Conservation (phyloP, 1,284 basidiomycete genomes). For the Ustilago trichophora region DNA sequence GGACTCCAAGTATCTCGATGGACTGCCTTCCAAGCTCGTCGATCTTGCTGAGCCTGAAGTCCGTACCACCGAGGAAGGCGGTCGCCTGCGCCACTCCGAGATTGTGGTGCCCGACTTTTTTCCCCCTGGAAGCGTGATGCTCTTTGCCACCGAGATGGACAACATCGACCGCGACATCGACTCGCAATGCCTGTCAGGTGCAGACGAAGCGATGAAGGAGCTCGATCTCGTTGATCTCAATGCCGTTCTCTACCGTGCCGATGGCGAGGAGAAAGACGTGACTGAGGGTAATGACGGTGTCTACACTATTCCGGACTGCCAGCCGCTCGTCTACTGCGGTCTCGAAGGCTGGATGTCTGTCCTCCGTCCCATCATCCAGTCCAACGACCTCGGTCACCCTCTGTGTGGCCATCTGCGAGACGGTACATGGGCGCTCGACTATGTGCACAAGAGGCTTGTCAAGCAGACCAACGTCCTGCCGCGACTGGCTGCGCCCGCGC, state of each 20-base stretch:
- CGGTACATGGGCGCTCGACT: constrained; percentile 61
- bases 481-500: constrained; percentile 40
- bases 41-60: constrained; percentile 51
- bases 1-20: constrained; percentile 45
- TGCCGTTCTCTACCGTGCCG: constrained; percentile 58
- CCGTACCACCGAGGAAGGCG: constrained; percentile 24
- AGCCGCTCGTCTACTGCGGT: constrained; percentile 56
- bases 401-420: constrained; percentile 58
- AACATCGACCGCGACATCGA: constrained; percentile 51
- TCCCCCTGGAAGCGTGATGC: constrained; percentile 61
- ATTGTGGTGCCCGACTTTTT: constrained; percentile 57
- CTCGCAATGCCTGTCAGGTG: constrained; percentile 44
- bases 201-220: constrained; percentile 50
- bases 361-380: constrained; percentile 44
- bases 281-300: constrained; percentile 55
- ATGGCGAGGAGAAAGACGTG: constrained; percentile 61
- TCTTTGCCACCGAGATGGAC: constrained; percentile 57
- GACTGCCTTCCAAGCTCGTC: constrained; percentile 50
- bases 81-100: constrained; percentile 46
- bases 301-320: constrained; percentile 49
- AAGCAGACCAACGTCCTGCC: constrained; percentile 68
- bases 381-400: constrained; percentile 61
- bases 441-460: constrained; percentile 71
- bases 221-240: constrained; percentile 59
- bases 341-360: constrained; percentile 60